These are phyloP conservation scores for Suillus decipiens DNA, from an alignment of 768 basidiomycete species.

Conservation along the genomic window DNA sequence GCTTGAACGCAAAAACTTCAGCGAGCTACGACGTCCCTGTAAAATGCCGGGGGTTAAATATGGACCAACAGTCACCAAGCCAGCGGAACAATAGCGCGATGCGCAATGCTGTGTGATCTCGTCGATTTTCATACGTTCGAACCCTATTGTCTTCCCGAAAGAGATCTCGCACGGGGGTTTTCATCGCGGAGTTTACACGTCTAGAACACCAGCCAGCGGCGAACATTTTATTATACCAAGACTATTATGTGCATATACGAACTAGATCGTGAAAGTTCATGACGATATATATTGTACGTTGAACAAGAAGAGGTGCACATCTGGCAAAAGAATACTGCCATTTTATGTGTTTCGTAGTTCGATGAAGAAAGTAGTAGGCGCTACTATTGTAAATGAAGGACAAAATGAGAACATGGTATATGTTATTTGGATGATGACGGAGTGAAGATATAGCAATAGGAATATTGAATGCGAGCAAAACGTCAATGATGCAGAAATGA, in stretches of 20 bases:
- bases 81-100: not conserved
- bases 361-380: not conserved
- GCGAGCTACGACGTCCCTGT: not conserved
- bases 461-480: constrained; percentile 1
- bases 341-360: not conserved
- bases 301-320: not conserved
- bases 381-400: not conserved
- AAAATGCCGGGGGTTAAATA: not conserved
- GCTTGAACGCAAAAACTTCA: not conserved
- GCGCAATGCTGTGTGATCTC: not conserved
- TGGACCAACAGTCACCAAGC: constrained; percentile 1
- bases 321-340: constrained; percentile 1
- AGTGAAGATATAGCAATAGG: constrained; percentile 6
- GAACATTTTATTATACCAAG: not conserved
- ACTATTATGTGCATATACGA: not conserved
- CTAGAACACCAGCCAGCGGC: not conserved
- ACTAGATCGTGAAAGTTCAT: not conserved
- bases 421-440: constrained; percentile 4
- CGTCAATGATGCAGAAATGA: not conserved
- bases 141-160: not conserved
- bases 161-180: not conserved
- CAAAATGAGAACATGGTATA: not conserved
- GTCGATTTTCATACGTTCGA: not conserved
- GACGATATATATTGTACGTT: not conserved
- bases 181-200: constrained; percentile 1